A percentile compares a stretch with the other conserved stretches of the same genome.
These are phyloP conservation scores for Copromyces sp. DNA, from an alignment of 495 filamentous ascomycete species.

Conservation along the genomic window DNA sequence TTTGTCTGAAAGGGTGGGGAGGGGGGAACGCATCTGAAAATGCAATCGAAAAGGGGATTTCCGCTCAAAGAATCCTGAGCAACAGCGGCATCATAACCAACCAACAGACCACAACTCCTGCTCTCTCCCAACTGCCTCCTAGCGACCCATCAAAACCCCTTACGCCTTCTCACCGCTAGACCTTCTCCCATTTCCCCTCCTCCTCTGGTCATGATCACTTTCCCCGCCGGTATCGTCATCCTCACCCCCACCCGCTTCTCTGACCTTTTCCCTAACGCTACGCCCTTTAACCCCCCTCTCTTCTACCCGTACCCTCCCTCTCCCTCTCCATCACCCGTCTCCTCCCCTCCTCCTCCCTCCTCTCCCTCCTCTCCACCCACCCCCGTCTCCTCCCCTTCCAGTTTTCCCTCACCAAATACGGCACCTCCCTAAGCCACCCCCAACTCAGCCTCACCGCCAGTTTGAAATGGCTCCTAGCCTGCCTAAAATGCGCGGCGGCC, in stretches of 20 bases:
- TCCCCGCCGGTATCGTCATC: no score
- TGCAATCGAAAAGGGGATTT: neutral
- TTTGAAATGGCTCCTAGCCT: constrained; percentile 16
- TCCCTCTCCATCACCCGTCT: neutral
- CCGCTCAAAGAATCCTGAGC: neutral
- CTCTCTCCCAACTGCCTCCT: no score
- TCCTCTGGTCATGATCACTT: neutral
- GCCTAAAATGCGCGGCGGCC: constrained; percentile 16
- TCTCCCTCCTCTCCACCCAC: neutral
- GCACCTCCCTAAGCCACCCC: constrained; percentile 7
- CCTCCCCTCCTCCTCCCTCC: neutral
- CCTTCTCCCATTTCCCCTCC: neutral
- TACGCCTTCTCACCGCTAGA: neutral
- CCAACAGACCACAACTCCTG: neutral
- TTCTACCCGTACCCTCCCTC: neutral
- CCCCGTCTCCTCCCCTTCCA: constrained; percentile 5
- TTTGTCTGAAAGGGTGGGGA: neutral
- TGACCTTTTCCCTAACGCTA: no score
- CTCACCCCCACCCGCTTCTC: no score
- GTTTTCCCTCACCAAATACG: constrained; percentile 14
- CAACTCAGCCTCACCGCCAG: constrained; percentile 9
- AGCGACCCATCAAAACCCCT: neutral
- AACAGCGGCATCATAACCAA: neutral
- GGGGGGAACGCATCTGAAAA: neutral
- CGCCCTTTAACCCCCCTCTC: neutral